Evolutionary conservation across 2,329 filamentous ascomycete genomes (phyloP), one percentile per base, ranked within the genome.

Genomic region (Dendrostoma leiphaemia): DNA sequence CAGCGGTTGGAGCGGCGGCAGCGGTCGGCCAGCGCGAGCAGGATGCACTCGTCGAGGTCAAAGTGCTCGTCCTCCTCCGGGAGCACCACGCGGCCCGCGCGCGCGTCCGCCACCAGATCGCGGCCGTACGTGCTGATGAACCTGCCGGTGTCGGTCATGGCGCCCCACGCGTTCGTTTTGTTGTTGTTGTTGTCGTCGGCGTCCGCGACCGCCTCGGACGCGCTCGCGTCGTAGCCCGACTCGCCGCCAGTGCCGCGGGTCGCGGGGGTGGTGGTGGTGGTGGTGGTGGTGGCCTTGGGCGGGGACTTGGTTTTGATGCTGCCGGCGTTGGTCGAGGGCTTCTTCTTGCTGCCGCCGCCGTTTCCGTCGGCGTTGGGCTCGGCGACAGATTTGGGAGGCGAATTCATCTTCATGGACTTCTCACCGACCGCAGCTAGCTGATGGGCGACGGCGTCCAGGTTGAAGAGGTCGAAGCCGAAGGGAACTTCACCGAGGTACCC

Each of bases 11-110:
- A 62, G 44, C 67, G 64, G 34, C 67, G 64, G 48, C 66, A 65
- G 55, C 65, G 67, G 26, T 71, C 67, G 2, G 73, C 59, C 6
- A 67, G 53, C 2, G 65, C 71, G 4, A 77, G 65, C 4, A 74
- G 61, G 13, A 64, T 46, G 47, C 60, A 61, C 38, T 61, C 60
- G 12, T 53, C 44, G 21, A 50, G 46, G 40, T 49, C 48, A 24
- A 61, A 60, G 5, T 47, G 31, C 31, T 45, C 44, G 24, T 60
- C 58, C 4, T 51, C 45, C 31, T 47, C 49, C 3, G 53, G 49
- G 28, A 59, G 41, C 34, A 35, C 38, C 26, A 50, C 13, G 23
- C 31, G 35, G 31, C 45, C 51, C 15, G 48, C 38, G 19, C 29
- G 21, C 19, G 28, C 32, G 37, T 43, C 48, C 9, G 37, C 19